Conservation (phyloP, 2,329 filamentous ascomycete genomes). For the Neopestalotiopsis sp. region DNA sequence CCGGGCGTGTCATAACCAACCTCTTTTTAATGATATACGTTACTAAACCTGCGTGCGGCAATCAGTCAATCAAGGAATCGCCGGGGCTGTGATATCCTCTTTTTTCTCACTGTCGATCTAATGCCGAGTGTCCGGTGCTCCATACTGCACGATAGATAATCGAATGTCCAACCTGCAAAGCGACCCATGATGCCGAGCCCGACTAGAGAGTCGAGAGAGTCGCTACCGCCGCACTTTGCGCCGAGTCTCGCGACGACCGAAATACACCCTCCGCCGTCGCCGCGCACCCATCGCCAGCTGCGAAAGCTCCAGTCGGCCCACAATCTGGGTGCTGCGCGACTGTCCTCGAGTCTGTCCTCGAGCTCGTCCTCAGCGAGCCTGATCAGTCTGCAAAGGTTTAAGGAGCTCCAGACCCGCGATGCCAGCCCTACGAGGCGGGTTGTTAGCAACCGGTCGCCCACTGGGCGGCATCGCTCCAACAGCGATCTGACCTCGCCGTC, state of each 20-base stretch:
- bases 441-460: constrained; percentile 46
- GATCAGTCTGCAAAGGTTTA: constrained; percentile 67
- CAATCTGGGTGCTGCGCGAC: constrained; percentile 62
- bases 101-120: background rate
- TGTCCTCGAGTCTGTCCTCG: constrained; percentile 48
- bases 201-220: constrained; percentile 33
- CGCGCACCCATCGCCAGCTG: constrained; percentile 69
- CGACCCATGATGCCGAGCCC: constrained; percentile 34
- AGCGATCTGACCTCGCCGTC: constrained; percentile 65
- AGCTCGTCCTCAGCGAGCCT: constrained; percentile 35
- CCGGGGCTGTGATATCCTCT: background rate
- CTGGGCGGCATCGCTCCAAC: constrained; percentile 69
- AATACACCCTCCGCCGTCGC: constrained; percentile 62
- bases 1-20: constrained; percentile 12
- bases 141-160: background rate
- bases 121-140: background rate
- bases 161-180: constrained; percentile 2
- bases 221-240: constrained; percentile 29
- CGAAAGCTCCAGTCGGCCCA: constrained; percentile 80
- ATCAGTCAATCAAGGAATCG: background rate
- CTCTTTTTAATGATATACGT: background rate
- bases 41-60: background rate
- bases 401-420: constrained; percentile 35
- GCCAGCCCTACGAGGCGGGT: constrained; percentile 42
- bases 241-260: constrained; percentile 47